Evolutionary conservation across 1,139 yeast species (phyloP).

Genomic region (Saccharomyces hybrid): DNA sequence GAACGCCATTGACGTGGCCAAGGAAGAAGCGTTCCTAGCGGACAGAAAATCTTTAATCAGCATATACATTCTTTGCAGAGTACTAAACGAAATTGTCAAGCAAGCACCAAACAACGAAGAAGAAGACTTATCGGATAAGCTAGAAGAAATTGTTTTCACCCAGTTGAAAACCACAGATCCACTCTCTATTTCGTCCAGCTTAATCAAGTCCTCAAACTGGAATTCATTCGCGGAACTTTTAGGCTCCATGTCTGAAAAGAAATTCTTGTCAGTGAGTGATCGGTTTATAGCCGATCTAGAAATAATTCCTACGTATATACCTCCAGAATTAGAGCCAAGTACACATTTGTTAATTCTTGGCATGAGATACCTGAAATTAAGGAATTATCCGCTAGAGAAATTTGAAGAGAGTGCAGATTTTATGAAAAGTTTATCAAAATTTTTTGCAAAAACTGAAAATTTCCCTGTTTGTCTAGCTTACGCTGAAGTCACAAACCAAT

Average conservation of each 20-base stretch:
- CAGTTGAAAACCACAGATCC: slow-evolving; percentile 89
- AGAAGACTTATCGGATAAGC: slow-evolving; percentile 70
- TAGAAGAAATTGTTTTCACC: slow-evolving; percentile 89
- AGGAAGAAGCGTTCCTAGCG: slow-evolving; percentile 70
- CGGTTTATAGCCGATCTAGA: slow-evolving; percentile 90
- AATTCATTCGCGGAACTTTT: slow-evolving; percentile 79
- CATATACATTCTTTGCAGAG: slow-evolving; percentile 83
- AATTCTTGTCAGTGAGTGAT: slow-evolving; percentile 85
- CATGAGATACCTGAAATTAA: slow-evolving; percentile 74
- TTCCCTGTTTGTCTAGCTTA: slow-evolving; percentile 66
- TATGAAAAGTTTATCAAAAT: slow-evolving; percentile 75
- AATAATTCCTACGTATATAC: slow-evolving; percentile 52
- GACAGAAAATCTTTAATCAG: slow-evolving; percentile 83
- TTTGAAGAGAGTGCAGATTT: slow-evolving; percentile 93
- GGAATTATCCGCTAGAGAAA: slow-evolving; percentile 77
- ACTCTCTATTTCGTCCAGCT: slow-evolving; percentile 52
- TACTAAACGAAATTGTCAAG: slow-evolving; percentile 82
- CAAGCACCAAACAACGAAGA: slow-evolving; percentile 84
- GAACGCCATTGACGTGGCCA: slow-evolving; percentile 47
- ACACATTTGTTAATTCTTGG: slow-evolving; percentile 78
- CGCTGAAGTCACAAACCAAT: slow-evolving; percentile 70
- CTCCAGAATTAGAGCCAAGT: slow-evolving; percentile 60
- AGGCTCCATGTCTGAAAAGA: slow-evolving; percentile 81
- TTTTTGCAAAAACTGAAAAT: slow-evolving; percentile 60
- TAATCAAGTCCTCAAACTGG: slow-evolving; percentile 89